Conservation (phyloP, 768 basidiomycete genomes). For the Phaeolepiota aurea region DNA sequence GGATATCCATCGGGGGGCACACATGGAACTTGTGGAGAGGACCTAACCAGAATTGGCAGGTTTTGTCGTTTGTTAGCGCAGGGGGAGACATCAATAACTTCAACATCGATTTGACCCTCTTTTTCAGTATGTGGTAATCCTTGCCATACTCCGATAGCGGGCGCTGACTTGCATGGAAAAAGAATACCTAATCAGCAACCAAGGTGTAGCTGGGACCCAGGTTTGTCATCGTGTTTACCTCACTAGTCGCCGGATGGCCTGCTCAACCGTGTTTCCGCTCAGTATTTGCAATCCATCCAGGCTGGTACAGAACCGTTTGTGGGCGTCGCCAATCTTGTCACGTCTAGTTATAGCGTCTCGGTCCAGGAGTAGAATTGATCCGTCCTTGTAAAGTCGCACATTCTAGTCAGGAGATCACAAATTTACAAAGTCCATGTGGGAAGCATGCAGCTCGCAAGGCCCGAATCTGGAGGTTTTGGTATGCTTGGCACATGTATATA, state of each 20-base stretch:
- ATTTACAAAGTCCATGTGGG: too few species aligned
- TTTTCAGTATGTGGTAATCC: constrained; percentile 37
- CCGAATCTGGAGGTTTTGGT: too few species aligned
- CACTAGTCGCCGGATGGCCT: background rate
- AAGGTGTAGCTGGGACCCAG: constrained; percentile 40
- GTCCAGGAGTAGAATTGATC: constrained; percentile 3
- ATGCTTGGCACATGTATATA: too few species aligned
- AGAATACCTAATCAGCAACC: constrained; percentile 37
- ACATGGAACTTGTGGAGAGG: constrained; percentile 52
- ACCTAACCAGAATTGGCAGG: constrained; percentile 46
- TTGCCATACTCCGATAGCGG: background rate
- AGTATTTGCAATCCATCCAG: constrained; percentile 49
- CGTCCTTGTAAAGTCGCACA: too few species aligned
- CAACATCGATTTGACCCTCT: constrained; percentile 41
- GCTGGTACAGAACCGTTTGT: constrained; percentile 49
- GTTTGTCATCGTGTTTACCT: constrained; percentile 15
- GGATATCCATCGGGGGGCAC: constrained; percentile 34
- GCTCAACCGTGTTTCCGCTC: background rate
- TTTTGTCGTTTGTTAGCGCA: constrained; percentile 44
- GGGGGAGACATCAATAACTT: constrained; percentile 41
- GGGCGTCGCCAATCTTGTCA: constrained; percentile 39
- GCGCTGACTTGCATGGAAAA: constrained; percentile 2
- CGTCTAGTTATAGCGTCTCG: constrained; percentile 11
- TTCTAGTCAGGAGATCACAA: too few species aligned
- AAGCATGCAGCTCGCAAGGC: too few species aligned